These are phyloP conservation scores for Aspergillus clavatus DNA, from an alignment of 2,329 filamentous ascomycete genomes.

Conservation along the genomic window DNA sequence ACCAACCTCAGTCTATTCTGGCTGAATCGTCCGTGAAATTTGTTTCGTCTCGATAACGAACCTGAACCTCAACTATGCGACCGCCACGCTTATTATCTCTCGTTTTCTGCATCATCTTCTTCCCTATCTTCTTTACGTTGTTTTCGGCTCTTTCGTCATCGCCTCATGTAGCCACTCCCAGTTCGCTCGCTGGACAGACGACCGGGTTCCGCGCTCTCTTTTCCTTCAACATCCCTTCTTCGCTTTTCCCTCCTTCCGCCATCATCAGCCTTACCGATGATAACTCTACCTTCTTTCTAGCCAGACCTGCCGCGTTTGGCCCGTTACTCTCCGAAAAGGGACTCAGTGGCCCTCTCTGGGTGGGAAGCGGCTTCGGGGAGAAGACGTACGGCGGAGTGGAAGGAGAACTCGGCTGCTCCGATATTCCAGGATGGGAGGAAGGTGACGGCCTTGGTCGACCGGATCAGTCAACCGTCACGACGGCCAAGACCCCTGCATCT, in stretches of 20 bases:
- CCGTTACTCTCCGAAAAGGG: conserved; percentile 70
- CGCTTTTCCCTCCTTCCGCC: conserved; percentile 89
- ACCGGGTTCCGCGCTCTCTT: conserved; percentile 56
- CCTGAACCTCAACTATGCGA: conserved; percentile 39
- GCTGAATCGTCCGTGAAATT: conserved; percentile 8
- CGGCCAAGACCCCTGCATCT: conserved; percentile 18
- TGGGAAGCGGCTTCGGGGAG: conserved; percentile 85
- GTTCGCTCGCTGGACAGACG: conserved; percentile 35
- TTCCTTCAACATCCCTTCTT: conserved; percentile 71
- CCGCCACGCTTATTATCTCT: conserved; percentile 45
- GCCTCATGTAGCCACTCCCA: conserved; percentile 34
- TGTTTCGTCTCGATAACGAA: not conserved
- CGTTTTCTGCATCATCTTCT: conserved; percentile 44
- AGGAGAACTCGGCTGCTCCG: conserved; percentile 89
- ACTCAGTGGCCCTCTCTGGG: conserved; percentile 85
- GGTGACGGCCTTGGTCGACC: conserved; percentile 43
- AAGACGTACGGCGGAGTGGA: conserved; percentile 55
- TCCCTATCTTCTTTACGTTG: conserved; percentile 46
- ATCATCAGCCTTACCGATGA: conserved; percentile 96
- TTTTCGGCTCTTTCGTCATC: conserved; percentile 42
- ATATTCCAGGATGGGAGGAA: conserved; percentile 83
- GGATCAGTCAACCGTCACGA: conserved; percentile 16
- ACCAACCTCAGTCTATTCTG: not conserved
- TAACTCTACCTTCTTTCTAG: conserved; percentile 95
- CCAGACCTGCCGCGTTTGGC: conserved; percentile 88